Evolutionary conservation across 257 asterid genomes (phyloP).

Genomic region (Marsdenia floribunda): DNA sequence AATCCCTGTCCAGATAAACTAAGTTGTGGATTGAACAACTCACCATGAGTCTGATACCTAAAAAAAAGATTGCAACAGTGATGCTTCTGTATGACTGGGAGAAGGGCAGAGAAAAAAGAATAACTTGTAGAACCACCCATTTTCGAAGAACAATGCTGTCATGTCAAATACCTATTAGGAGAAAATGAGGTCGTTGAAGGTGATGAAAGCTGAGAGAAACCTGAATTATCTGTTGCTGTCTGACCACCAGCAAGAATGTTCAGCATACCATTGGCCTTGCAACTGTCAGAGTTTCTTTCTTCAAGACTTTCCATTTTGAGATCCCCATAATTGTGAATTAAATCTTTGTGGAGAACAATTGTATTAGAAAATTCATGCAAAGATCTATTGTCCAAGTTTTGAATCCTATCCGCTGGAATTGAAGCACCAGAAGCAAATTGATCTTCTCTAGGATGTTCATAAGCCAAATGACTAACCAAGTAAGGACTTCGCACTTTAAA

Average conservation of each 20-base stretch:
- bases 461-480: constrained; percentile 43
- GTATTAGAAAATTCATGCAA: constrained; percentile 33
- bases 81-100: constrained; percentile 5
- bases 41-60: constrained; percentile 60
- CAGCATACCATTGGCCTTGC: constrained; percentile 43
- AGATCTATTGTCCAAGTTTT: constrained; percentile 38
- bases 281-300: constrained; percentile 32
- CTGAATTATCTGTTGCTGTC: constrained; percentile 40
- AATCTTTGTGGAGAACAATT: constrained; percentile 29
- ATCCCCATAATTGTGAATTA: constrained; percentile 34
- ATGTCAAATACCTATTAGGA: constrained; percentile 55
- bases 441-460: constrained; percentile 33
- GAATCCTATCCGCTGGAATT: constrained; percentile 40
- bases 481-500: constrained; percentile 39
- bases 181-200: constrained; percentile 47
- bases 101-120: background rate
- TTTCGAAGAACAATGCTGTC: constrained; percentile 5
- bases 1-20: constrained; percentile 48
- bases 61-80: constrained; percentile 17
- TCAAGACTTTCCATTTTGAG: constrained; percentile 24
- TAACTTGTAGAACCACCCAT: constrained; percentile 1
- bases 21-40: constrained; percentile 35
- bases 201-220: constrained; percentile 43
- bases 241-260: constrained; percentile 48
- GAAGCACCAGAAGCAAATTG: constrained; percentile 35